These are phyloP conservation scores for Alternaria hordeiaustralica DNA, from an alignment of 2,329 filamentous ascomycete genomes.

Conservation along the genomic window DNA sequence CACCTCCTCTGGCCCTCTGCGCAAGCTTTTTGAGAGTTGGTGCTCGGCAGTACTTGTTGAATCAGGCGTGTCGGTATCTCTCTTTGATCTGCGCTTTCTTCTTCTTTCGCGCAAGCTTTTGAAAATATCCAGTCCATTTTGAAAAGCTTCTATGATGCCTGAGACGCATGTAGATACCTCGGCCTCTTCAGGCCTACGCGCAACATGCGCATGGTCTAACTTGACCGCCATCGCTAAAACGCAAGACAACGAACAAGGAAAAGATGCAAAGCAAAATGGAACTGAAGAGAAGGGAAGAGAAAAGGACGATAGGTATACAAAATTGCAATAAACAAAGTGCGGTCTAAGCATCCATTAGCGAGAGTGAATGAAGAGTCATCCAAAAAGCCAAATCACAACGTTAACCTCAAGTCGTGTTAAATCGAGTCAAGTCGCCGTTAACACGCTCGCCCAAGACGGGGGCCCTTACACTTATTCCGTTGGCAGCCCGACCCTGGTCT, in stretches of 20 bases:
- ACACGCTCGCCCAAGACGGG: conserved; percentile 17
- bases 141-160: conserved; percentile 54
- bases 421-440: conserved; percentile 11
- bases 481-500: conserved; percentile 23
- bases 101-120: conserved; percentile 49
- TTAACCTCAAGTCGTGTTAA: conserved; percentile 20
- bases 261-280: conserved; percentile 11
- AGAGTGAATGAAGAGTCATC: conserved; percentile 35
- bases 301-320: conserved; percentile 17
- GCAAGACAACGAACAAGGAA: conserved; percentile 17
- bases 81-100: conserved; percentile 39
- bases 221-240: conserved; percentile 33
- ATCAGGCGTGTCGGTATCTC: conserved; percentile 25
- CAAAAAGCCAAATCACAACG: conserved; percentile 20
- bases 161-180: conserved; percentile 47
- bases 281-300: conserved; percentile 12
- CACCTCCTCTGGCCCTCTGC: conserved; percentile 52
- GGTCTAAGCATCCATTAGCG: conserved; percentile 28
- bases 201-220: conserved; percentile 20
- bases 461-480: conserved; percentile 39
- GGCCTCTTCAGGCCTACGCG: conserved; percentile 28
- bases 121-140: conserved; percentile 55
- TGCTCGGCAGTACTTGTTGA: conserved; percentile 43
- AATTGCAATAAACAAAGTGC: conserved; percentile 25
- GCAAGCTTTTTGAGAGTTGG: conserved; percentile 49